Conservation (phyloP, 768 basidiomycete species). For the Russula virescens region DNA sequence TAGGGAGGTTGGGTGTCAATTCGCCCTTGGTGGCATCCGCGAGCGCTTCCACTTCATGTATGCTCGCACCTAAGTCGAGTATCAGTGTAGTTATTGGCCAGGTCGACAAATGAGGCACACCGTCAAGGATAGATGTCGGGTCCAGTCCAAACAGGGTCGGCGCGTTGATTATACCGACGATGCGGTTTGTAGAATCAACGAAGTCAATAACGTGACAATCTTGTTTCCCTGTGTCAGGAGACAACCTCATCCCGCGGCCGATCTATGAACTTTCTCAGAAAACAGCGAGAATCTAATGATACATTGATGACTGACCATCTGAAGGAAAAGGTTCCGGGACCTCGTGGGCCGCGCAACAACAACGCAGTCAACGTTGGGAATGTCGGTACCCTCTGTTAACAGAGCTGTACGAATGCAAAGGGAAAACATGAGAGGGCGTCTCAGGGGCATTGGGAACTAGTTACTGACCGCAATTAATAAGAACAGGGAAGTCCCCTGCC, state of each 20-base stretch:
- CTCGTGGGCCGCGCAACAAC: slow-evolving; percentile 83
- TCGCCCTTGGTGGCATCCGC: slow-evolving; percentile 27
- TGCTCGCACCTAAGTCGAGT: slow-evolving; percentile 42
- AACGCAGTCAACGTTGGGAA: slow-evolving; percentile 91
- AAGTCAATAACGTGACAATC: slow-evolving; percentile 91
- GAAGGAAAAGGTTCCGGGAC: slow-evolving; percentile 83
- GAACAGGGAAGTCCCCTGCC: slow-evolving; percentile 69
- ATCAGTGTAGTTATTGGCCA: slow-evolving; percentile 4
- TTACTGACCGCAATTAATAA: slow-evolving; percentile 88
- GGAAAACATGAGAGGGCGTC: not conserved
- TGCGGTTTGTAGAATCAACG: slow-evolving; percentile 66
- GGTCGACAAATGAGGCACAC: slow-evolving; percentile 32
- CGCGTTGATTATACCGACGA: slow-evolving; percentile 65
- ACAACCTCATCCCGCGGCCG: slow-evolving; percentile 86
- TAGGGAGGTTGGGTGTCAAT: slow-evolving; percentile 24
- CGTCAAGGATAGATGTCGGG: slow-evolving; percentile 61
- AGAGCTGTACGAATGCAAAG: slow-evolving; percentile 46
- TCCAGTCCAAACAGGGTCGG: slow-evolving; percentile 86
- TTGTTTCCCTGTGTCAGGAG: slow-evolving; percentile 69
- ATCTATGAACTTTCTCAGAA: slow-evolving; percentile 47
- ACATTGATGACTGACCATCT: slow-evolving; percentile 61
- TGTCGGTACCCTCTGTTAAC: slow-evolving; percentile 90
- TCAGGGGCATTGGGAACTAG: slow-evolving; percentile 1
- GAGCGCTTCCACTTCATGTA: slow-evolving; percentile 43
- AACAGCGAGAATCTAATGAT: not conserved